Evolutionary conservation across 768 basidiomycete species (phyloP).

Genomic region (Grammothele lineata): DNA sequence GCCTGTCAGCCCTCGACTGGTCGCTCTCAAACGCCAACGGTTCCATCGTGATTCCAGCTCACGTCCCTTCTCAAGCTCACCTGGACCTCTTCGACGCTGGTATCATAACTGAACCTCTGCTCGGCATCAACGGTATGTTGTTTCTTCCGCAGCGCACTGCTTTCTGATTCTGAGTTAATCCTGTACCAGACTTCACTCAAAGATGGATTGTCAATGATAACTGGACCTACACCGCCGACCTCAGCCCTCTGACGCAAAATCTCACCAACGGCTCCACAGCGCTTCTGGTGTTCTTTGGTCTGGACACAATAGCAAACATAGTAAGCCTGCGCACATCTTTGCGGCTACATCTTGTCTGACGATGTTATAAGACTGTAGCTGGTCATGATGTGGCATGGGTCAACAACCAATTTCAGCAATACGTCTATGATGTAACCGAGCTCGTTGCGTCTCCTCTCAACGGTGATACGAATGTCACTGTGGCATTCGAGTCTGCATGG

Average conservation of each 20-base stretch:
- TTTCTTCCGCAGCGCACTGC: too few species aligned
- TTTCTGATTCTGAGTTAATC: too few species aligned
- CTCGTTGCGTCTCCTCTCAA: slow-evolving; percentile 30
- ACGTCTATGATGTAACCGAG: slow-evolving; percentile 46
- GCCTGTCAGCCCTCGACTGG: slow-evolving; percentile 46
- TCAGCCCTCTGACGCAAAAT: slow-evolving; percentile 37
- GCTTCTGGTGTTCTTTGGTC: slow-evolving; percentile 50
- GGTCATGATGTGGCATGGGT: slow-evolving; percentile 54
- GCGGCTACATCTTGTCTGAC: not conserved
- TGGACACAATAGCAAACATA: slow-evolving; percentile 55
- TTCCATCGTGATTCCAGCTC: slow-evolving; percentile 47
- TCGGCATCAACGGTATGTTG: slow-evolving; percentile 46
- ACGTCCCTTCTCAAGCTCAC: slow-evolving; percentile 50
- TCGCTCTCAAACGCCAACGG: slow-evolving; percentile 51
- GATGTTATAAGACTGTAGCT: slow-evolving; percentile 37
- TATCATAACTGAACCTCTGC: slow-evolving; percentile 48
- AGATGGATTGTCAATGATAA: slow-evolving; percentile 54
- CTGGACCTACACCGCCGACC: slow-evolving; percentile 56
- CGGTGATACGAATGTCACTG: slow-evolving; percentile 40
- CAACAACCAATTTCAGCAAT: slow-evolving; percentile 54
- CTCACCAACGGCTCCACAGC: slow-evolving; percentile 18
- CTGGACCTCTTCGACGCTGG: slow-evolving; percentile 49
- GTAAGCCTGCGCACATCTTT: slow-evolving; percentile 21
- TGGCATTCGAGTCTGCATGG: slow-evolving; percentile 51
- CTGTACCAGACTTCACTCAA: slow-evolving; percentile 43